A percentile compares a stretch with the other conserved stretches of the same genome.
phyloP scores from a whole-genome alignment of 1,284 basidiomycete species.

The Ganoderma lucidum region DNA sequence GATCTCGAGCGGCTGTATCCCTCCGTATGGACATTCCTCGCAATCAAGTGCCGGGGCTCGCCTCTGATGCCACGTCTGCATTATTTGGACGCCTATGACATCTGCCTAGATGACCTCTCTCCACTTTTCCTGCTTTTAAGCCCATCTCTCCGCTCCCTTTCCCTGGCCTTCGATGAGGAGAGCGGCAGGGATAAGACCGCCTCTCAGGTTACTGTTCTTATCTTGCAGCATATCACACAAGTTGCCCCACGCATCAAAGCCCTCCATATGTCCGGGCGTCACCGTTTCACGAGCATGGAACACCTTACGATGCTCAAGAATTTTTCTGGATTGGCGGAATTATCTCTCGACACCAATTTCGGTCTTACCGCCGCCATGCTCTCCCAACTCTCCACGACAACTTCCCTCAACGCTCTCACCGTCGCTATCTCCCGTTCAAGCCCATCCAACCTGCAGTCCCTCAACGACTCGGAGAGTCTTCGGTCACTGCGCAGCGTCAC shows the following conservation, averaged over 20 bases:
- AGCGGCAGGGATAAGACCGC: background rate
- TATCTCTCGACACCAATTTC: background rate
- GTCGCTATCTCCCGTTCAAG: background rate
- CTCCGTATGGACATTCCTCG: background rate
- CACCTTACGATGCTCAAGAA: constrained; percentile 3
- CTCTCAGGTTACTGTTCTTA: background rate
- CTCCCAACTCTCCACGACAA: background rate
- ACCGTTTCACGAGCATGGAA: background rate
- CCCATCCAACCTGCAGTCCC: background rate
- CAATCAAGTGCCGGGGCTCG: background rate
- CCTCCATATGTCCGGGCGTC: background rate
- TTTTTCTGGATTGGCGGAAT: background rate
- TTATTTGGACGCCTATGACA: background rate
- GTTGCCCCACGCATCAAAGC: background rate
- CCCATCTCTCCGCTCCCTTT: background rate
- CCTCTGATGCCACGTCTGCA: background rate
- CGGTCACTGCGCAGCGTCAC: background rate
- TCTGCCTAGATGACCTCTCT: background rate
- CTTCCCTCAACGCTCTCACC: background rate
- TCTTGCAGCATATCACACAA: background rate
- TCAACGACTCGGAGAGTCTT: background rate
- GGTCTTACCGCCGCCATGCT: background rate
- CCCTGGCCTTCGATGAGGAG: background rate
- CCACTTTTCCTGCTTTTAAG: background rate
- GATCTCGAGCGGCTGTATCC: background rate